Percentiles rank a stretch among this genome's conserved stretches.
Evolutionary conservation across 768 basidiomycete genomes (phyloP).

Genomic region (Phlebiopsis gigantea): DNA sequence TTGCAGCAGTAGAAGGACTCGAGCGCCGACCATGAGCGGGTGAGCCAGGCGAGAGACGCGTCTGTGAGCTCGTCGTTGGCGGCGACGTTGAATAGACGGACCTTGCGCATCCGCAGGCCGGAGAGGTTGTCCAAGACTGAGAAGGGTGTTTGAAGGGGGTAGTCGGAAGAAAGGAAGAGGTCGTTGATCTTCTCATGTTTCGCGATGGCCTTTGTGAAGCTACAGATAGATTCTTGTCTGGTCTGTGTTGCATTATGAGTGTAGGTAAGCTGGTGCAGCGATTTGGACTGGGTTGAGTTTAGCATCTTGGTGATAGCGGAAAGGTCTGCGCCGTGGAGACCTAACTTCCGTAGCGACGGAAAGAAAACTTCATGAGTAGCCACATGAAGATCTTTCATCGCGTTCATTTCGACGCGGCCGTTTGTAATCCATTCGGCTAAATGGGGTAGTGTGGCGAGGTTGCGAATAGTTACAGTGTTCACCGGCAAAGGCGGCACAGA

Average conservation of each 20-base stretch:
- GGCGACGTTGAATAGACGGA: not conserved
- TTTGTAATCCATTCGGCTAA: conserved; percentile 1
- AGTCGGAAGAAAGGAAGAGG: not conserved
- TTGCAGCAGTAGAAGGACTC: conserved; percentile 5
- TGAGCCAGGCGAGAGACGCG: not conserved
- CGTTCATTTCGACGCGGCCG: not conserved
- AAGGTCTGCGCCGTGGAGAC: not conserved
- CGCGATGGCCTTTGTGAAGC: not conserved
- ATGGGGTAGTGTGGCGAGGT: not conserved
- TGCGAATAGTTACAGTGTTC: not conserved
- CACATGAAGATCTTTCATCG: not conserved
- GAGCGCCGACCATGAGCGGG: not conserved
- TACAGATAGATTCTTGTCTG: not conserved
- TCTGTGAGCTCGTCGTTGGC: not conserved
- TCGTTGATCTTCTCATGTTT: not conserved
- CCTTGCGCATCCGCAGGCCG: not conserved
- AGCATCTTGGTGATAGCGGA: not conserved
- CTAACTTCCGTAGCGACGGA: not conserved
- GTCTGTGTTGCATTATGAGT: not conserved
- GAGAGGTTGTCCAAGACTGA: not conserved
- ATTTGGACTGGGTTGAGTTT: not conserved
- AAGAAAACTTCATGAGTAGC: not conserved
- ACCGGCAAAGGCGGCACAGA: not conserved
- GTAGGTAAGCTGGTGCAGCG: not conserved
- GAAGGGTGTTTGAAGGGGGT: not conserved